phyloP scores from a whole-genome alignment of 2,329 filamentous ascomycete genomes.

The Capronia coronata region DNA sequence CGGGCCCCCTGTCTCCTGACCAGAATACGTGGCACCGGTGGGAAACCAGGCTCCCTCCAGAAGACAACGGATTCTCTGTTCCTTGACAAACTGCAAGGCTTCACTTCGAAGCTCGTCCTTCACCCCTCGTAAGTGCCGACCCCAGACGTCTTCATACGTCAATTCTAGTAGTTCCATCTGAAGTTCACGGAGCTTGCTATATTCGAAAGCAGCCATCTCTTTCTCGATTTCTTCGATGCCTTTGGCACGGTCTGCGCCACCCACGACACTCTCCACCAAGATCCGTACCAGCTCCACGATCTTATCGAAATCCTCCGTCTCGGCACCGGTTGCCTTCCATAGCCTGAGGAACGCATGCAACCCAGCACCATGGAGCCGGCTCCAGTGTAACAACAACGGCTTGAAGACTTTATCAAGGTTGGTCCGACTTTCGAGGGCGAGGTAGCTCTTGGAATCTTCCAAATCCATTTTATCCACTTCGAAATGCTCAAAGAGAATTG shows the following conservation, averaged over 20 bases:
- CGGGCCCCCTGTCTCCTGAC: constrained; percentile 34
- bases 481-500: constrained; percentile 90
- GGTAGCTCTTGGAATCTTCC: constrained; percentile 69
- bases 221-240: constrained; percentile 84
- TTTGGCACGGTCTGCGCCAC: constrained; percentile 71
- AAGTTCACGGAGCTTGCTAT: constrained; percentile 67
- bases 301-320: constrained; percentile 83
- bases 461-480: constrained; percentile 79
- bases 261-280: constrained; percentile 80
- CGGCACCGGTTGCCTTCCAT: constrained; percentile 85
- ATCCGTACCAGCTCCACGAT: constrained; percentile 87
- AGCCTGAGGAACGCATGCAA: constrained; percentile 82
- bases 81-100: constrained; percentile 91
- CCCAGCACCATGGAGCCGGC: constrained; percentile 75
- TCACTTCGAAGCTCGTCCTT: constrained; percentile 86
- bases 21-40: constrained; percentile 45
- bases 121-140: constrained; percentile 80
- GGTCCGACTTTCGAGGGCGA: constrained; percentile 64
- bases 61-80: constrained; percentile 86
- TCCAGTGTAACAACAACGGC: constrained; percentile 88
- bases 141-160: constrained; percentile 93
- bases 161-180: constrained; percentile 91
- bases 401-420: constrained; percentile 82
- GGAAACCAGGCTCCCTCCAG: constrained; percentile 86
- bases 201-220: constrained; percentile 77